Percentiles rank a stretch among this genome's conserved stretches.
Evolutionary conservation across 208 protist species (phyloP).

Genomic region (Trypanosoma platydactyli): DNA sequence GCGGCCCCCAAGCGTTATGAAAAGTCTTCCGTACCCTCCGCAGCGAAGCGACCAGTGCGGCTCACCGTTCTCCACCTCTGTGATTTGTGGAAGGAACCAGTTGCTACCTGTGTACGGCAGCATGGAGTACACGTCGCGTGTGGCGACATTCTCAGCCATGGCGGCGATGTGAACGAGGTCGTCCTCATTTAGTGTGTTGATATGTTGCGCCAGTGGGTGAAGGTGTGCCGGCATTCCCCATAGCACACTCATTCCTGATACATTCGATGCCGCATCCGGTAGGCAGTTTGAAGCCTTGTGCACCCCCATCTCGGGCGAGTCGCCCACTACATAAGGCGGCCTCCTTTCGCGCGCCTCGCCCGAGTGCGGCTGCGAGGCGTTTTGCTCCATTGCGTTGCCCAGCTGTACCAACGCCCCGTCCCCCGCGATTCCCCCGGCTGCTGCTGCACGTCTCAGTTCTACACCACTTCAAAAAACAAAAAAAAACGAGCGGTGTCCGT

Average conservation of each 20-base stretch:
- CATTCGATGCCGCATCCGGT: background rate
- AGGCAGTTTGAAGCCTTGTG: background rate
- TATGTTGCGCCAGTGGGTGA: conserved; percentile 47
- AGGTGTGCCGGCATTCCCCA: conserved; percentile 49
- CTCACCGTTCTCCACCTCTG: conserved; percentile 40
- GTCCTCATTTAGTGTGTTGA: conserved; percentile 45
- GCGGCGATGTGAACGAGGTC: conserved; percentile 59
- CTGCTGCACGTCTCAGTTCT: no score
- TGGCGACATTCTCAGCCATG: conserved; percentile 51
- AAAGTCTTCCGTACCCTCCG: conserved; percentile 40
- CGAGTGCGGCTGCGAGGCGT: no score
- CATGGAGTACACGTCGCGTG: conserved; percentile 68
- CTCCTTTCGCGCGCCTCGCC: no score
- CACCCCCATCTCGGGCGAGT: background rate
- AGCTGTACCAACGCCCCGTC: no score
- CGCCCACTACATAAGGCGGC: background rate
- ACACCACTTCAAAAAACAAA: no score
- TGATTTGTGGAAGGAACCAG: conserved; percentile 73
- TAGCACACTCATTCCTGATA: background rate
- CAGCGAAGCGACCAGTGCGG: conserved; percentile 47
- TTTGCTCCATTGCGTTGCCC: no score
- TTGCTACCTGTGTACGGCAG: conserved; percentile 71
- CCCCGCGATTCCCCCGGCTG: no score
- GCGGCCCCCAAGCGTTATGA: conserved; percentile 51
- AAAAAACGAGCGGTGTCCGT: no score